A percentile compares a stretch with the other conserved stretches of the same genome.
phyloP scores from a whole-genome alignment of 768 basidiomycete species.

The Lepiota venenata region DNA sequence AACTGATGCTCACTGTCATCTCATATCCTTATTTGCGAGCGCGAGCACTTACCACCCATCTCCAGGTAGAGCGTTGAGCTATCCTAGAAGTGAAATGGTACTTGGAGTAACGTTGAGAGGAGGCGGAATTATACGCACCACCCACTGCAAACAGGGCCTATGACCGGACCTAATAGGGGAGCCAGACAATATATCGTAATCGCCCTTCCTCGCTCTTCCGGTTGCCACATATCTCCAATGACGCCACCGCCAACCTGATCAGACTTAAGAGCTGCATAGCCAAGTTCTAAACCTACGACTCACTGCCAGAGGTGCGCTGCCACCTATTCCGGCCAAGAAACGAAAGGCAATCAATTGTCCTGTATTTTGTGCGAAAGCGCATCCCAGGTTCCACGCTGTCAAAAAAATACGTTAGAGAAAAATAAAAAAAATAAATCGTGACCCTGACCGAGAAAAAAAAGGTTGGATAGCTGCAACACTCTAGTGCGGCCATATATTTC shows the following conservation, averaged over 20 bases:
- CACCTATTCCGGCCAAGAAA: slow-evolving; percentile 66
- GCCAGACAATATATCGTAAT: slow-evolving; percentile 63
- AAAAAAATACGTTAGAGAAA: slow-evolving; percentile 33
- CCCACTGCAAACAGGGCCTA: slow-evolving; percentile 61
- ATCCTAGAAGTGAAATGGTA: slow-evolving; percentile 35
- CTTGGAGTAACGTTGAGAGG: background rate
- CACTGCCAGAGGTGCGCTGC: slow-evolving; percentile 65
- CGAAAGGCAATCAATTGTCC: slow-evolving; percentile 64
- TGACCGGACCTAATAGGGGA: slow-evolving; percentile 61
- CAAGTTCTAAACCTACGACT: slow-evolving; percentile 27
- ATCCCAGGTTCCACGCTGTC: slow-evolving; percentile 58
- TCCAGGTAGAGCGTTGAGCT: slow-evolving; percentile 60
- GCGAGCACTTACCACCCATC: slow-evolving; percentile 56
- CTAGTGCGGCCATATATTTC: slow-evolving; percentile 71
- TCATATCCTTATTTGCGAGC: background rate
- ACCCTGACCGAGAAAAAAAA: slow-evolving; percentile 57
- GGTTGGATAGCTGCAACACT: slow-evolving; percentile 60
- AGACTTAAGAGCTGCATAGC: background rate
- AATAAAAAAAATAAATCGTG: slow-evolving; percentile 49
- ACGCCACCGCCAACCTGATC: slow-evolving; percentile 62
- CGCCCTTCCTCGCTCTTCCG: slow-evolving; percentile 63
- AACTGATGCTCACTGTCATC: slow-evolving; percentile 35
- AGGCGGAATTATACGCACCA: slow-evolving; percentile 33
- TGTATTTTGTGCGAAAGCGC: slow-evolving; percentile 59
- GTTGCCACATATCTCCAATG: slow-evolving; percentile 57